Percentiles rank a stretch among this genome's conserved stretches.
phyloP scores from a whole-genome alignment of 208 protist genomes.

The Wallacemonas sp. region DNA sequence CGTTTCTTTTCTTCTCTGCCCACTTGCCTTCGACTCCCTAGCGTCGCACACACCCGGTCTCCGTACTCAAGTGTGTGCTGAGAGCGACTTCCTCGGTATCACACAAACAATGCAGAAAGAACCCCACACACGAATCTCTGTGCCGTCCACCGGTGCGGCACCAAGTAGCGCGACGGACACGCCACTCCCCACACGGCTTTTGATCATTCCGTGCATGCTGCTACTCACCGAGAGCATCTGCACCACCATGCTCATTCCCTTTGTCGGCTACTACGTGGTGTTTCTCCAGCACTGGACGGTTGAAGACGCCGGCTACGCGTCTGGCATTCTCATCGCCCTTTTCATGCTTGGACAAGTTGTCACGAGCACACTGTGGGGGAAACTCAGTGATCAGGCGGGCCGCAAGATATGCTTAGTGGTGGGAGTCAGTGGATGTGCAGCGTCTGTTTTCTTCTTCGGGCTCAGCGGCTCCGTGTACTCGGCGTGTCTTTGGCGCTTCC shows the following conservation, averaged over 20 bases:
- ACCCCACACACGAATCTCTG: too few relatives aligned
- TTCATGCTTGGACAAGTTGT: constrained; percentile 64
- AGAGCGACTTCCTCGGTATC: too few relatives aligned
- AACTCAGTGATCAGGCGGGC: constrained; percentile 39
- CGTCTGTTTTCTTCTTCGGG: constrained; percentile 42
- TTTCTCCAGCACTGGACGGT: constrained; percentile 25
- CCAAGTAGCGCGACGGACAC: background rate
- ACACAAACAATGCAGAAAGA: too few relatives aligned
- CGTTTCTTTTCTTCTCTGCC: too few relatives aligned
- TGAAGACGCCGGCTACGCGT: constrained; percentile 42
- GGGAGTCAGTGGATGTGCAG: constrained; percentile 25
- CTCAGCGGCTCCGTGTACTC: constrained; percentile 36
- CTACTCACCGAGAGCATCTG: constrained; percentile 57
- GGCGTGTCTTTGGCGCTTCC: constrained; percentile 64
- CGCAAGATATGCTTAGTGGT: constrained; percentile 29
- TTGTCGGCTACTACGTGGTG: constrained; percentile 43
- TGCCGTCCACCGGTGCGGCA: background rate
- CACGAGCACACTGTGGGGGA: constrained; percentile 36
- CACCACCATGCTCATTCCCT: constrained; percentile 55
- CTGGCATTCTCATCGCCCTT: constrained; percentile 41
- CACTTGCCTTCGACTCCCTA: too few relatives aligned
- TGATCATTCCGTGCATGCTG: constrained; percentile 10
- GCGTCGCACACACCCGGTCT: too few relatives aligned
- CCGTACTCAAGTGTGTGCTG: too few relatives aligned
- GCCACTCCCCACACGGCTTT: background rate